phyloP scores from a whole-genome alignment of 495 filamentous ascomycete genomes.

The Neurospora sp. region DNA sequence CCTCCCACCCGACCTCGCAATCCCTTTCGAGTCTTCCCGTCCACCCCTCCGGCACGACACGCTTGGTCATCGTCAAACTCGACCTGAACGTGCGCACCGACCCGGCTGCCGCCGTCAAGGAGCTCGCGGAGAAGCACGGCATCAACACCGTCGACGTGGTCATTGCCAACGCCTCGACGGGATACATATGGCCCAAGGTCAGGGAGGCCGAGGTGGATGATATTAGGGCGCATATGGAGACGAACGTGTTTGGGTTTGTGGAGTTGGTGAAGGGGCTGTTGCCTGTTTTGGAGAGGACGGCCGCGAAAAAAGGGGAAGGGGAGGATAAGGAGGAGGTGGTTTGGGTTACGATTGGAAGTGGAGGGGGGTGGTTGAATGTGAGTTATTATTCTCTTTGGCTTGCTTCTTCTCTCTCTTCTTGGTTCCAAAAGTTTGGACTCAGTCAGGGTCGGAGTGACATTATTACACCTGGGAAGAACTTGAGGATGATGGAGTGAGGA shows the following conservation, averaged over 20 bases:
- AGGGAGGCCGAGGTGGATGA: conserved; percentile 19
- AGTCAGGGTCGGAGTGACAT: not conserved
- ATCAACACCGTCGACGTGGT: conserved; percentile 21
- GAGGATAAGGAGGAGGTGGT: conserved; percentile 16
- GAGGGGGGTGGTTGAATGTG: conserved; percentile 16
- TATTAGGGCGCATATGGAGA: conserved; percentile 17
- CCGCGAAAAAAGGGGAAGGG: not conserved
- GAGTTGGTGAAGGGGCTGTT: not conserved
- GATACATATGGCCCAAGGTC: conserved; percentile 19
- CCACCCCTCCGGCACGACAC: conserved; percentile 4
- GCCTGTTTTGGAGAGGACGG: not conserved
- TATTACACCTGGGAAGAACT: not conserved
- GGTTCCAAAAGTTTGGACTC: not conserved
- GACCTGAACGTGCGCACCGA: conserved; percentile 14
- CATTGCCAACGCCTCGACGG: conserved; percentile 23
- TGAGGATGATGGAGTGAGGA: not conserved
- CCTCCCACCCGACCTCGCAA: conserved; percentile 8
- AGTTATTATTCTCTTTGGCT: not conserved
- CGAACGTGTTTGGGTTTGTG: conserved; percentile 21
- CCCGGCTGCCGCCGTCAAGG: conserved; percentile 9
- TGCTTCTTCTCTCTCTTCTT: not conserved
- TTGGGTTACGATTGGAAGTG: conserved; percentile 24
- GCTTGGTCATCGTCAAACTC: conserved; percentile 20
- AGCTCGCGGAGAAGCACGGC: conserved; percentile 8
- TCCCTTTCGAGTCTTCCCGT: conserved; percentile 15